phyloP scores from a whole-genome alignment of 2,329 filamentous ascomycete species.

The Fusarium udum region DNA sequence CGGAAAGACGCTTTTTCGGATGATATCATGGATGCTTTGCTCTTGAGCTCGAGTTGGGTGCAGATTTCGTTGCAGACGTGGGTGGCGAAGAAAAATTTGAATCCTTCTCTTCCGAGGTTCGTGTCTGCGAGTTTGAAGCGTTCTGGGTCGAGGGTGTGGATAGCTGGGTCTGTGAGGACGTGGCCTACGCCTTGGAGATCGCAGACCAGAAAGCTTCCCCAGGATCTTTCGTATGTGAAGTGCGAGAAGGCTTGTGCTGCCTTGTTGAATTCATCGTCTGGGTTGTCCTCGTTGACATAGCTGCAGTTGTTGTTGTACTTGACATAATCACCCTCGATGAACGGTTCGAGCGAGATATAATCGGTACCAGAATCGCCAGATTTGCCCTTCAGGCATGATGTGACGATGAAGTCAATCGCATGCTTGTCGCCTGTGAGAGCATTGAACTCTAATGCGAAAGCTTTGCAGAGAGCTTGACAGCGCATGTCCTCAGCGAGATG shows the following conservation, averaged over 20 bases:
- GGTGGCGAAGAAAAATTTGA: constrained; percentile 52
- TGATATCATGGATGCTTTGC: constrained; percentile 33
- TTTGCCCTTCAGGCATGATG: constrained; percentile 44
- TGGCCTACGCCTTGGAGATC: constrained; percentile 52
- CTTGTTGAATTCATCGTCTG: constrained; percentile 37
- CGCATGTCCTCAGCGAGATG: constrained; percentile 52
- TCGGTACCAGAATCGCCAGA: neutral
- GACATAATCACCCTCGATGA: constrained; percentile 48
- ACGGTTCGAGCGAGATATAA: constrained; percentile 50
- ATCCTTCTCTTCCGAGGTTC: constrained; percentile 48
- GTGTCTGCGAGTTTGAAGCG: constrained; percentile 48
- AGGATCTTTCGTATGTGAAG: constrained; percentile 54
- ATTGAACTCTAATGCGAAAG: constrained; percentile 54
- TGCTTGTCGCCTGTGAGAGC: constrained; percentile 36
- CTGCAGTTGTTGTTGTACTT: constrained; percentile 52
- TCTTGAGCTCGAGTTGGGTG: constrained; percentile 43
- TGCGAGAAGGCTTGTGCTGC: constrained; percentile 54
- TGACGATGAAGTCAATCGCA: constrained; percentile 46
- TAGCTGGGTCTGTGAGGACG: constrained; percentile 50
- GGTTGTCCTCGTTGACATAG: constrained; percentile 44
- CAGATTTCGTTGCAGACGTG: constrained; percentile 50
- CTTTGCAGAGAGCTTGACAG: constrained; percentile 52
- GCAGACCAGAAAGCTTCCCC: constrained; percentile 47
- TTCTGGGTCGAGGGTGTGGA: constrained; percentile 48
- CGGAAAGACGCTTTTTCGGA: constrained; percentile 41